These are phyloP conservation scores for Diaporthe amygdali DNA, from an alignment of 2,329 filamentous ascomycete species.

Conservation along the genomic window DNA sequence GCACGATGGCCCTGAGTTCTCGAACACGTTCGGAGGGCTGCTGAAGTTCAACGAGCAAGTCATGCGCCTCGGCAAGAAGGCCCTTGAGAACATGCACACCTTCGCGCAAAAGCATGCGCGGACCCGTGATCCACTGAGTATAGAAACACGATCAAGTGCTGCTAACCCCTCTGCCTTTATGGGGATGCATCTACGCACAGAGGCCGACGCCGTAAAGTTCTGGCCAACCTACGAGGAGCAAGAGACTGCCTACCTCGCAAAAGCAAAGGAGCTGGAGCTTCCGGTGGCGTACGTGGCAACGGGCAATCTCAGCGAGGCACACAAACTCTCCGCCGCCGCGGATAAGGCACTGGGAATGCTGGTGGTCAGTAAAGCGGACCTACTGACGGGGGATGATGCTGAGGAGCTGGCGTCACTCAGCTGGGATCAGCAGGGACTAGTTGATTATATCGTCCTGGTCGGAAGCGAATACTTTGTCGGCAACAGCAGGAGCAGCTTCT, in stretches of 20 bases:
- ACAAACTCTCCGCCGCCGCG: slow-evolving; percentile 42
- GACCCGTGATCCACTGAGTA: neutral
- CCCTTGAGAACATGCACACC: slow-evolving; percentile 41
- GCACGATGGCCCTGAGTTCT: slow-evolving; percentile 52
- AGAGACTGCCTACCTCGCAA: slow-evolving; percentile 43
- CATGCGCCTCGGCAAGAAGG: slow-evolving; percentile 43
- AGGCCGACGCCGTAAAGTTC: slow-evolving; percentile 48
- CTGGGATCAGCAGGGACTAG: slow-evolving; percentile 51
- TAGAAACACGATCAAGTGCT: neutral
- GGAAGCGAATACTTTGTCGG: slow-evolving; percentile 47
- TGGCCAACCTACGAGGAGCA: slow-evolving; percentile 52
- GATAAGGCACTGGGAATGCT: slow-evolving; percentile 36
- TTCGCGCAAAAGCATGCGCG: slow-evolving; percentile 29
- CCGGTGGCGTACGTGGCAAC: slow-evolving; percentile 50
- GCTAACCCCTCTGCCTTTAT: slow-evolving; percentile 34
- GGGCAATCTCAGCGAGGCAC: slow-evolving; percentile 47
- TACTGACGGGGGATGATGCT: slow-evolving; percentile 34
- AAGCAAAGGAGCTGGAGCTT: slow-evolving; percentile 35
- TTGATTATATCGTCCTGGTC: slow-evolving; percentile 48
- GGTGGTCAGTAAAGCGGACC: slow-evolving; percentile 43
- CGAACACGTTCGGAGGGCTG: slow-evolving; percentile 47
- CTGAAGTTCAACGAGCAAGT: slow-evolving; percentile 48
- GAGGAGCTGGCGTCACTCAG: slow-evolving; percentile 42
- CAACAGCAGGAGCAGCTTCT: slow-evolving; percentile 53
- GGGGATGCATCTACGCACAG: slow-evolving; percentile 52